Evolutionary conservation across 352 stramenopile species (phyloP).

Genomic region (Globisporangium polare): DNA sequence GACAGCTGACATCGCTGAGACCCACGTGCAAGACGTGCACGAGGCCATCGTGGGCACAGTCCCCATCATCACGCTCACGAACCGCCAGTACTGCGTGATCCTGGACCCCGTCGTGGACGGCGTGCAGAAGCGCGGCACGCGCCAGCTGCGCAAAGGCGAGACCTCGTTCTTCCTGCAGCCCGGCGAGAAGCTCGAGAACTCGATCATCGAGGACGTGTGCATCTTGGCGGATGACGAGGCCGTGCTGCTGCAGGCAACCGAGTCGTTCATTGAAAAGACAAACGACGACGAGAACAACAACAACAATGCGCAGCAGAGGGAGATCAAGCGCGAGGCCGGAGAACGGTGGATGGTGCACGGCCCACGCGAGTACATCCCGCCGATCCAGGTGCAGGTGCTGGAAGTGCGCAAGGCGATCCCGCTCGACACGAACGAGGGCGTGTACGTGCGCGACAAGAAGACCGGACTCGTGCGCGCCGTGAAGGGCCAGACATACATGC

Average conservation of each 20-base stretch:
- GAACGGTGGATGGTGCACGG: slow-evolving; percentile 83
- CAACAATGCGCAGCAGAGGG: slow-evolving; percentile 24
- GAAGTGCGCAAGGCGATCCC: slow-evolving; percentile 76
- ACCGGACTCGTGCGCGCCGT: slow-evolving; percentile 69
- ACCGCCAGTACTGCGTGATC: slow-evolving; percentile 81
- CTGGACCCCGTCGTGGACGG: slow-evolving; percentile 63
- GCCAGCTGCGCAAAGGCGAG: slow-evolving; percentile 69
- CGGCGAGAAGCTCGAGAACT: slow-evolving; percentile 55
- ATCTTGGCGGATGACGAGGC: slow-evolving; percentile 74
- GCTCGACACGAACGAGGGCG: slow-evolving; percentile 72
- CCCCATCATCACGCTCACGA: slow-evolving; percentile 61
- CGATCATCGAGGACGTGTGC: slow-evolving; percentile 56
- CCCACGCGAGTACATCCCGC: slow-evolving; percentile 72
- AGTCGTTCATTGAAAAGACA: slow-evolving; percentile 51
- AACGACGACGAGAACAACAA: slow-evolving; percentile 2
- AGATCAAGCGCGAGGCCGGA: slow-evolving; percentile 50
- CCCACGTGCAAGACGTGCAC: slow-evolving; percentile 74
- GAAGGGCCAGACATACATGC: slow-evolving; percentile 79
- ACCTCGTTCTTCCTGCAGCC: slow-evolving; percentile 71
- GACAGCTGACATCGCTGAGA: slow-evolving; percentile 65
- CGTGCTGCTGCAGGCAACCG: slow-evolving; percentile 69
- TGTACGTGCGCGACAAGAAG: slow-evolving; percentile 79
- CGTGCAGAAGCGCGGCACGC: slow-evolving; percentile 65
- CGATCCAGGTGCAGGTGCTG: slow-evolving; percentile 70
- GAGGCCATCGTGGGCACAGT: slow-evolving; percentile 66